These are phyloP conservation scores for Mallotus repandus DNA, from an alignment of 441 rosid genomes.

Conservation along the genomic window DNA sequence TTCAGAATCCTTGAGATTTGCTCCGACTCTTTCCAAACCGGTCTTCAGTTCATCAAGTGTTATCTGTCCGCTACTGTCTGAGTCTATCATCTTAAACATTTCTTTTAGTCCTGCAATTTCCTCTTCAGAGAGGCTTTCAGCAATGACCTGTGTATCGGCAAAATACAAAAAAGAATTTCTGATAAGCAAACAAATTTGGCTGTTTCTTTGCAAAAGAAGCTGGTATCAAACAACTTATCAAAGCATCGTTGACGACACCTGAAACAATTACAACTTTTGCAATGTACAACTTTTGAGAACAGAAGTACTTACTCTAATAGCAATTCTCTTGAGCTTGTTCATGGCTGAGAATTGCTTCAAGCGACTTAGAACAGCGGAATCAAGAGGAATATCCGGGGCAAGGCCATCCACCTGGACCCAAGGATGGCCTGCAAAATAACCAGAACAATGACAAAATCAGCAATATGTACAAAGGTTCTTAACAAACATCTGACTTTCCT, in stretches of 20 bases:
- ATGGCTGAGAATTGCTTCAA: conserved; percentile 92
- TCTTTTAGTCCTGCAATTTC: conserved; percentile 89
- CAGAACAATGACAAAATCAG: background rate
- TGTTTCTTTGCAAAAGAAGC: background rate
- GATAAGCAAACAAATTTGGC: conserved; percentile 1
- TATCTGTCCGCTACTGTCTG: conserved; percentile 83
- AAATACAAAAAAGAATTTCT: background rate
- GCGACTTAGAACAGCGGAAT: conserved; percentile 85
- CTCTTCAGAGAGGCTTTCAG: conserved; percentile 88
- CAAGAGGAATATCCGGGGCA: conserved; percentile 91
- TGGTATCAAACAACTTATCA: background rate
- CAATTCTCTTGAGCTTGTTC: conserved; percentile 95
- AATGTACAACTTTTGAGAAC: background rate
- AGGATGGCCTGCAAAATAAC: conserved; percentile 69
- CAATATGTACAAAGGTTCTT: background rate
- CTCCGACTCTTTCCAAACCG: conserved; percentile 81
- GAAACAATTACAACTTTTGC: background rate
- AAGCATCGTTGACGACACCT: background rate
- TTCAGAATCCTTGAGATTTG: conserved; percentile 74
- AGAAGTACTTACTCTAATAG: conserved; percentile 55
- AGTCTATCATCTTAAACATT: conserved; percentile 97
- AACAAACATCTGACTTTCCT: background rate
- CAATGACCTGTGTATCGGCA: conserved; percentile 58
- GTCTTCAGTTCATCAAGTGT: conserved; percentile 84
- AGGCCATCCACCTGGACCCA: conserved; percentile 85